These are phyloP conservation scores for Moesziomyces globuligerus DNA, from an alignment of 1,284 basidiomycete genomes.

Conservation along the genomic window DNA sequence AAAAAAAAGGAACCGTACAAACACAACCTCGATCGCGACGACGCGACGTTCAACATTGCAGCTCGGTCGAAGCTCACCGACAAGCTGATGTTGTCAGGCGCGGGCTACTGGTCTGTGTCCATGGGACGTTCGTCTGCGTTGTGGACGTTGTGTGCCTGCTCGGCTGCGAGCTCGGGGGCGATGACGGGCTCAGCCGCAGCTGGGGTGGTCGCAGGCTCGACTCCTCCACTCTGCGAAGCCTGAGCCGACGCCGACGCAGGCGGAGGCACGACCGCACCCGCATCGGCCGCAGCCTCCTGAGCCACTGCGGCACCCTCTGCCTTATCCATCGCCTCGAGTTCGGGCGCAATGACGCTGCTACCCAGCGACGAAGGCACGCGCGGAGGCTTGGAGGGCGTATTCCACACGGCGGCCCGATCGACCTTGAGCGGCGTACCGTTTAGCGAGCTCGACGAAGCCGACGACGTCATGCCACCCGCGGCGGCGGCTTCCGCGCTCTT, in stretches of 20 bases:
- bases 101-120: slow-evolving; percentile 13
- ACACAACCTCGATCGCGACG: too few species aligned
- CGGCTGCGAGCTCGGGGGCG: slow-evolving; percentile 15
- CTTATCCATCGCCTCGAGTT: background rate
- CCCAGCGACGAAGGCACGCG: slow-evolving; percentile 16
- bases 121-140: slow-evolving; percentile 12
- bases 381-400: slow-evolving; percentile 38
- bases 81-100: too few species aligned
- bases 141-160: background rate
- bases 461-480: slow-evolving; percentile 18
- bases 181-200: slow-evolving; percentile 8
- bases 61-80: too few species aligned
- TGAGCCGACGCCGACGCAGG: too few species aligned
- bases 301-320: too few species aligned
- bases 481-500: slow-evolving; percentile 46
- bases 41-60: too few species aligned
- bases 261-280: too few species aligned
- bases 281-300: too few species aligned
- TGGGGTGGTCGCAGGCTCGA: too few species aligned
- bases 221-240: too few species aligned
- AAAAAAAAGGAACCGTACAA: too few species aligned
- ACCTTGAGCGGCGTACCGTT: slow-evolving; percentile 37
- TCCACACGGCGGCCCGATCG: slow-evolving; percentile 22
- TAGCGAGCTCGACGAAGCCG: slow-evolving; percentile 24
- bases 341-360: slow-evolving; percentile 16